Percentiles rank a stretch among this genome's conserved stretches.
These are phyloP conservation scores for Dunaliella sp. DNA, from an alignment of 139 green algal species.

Conservation along the genomic window DNA sequence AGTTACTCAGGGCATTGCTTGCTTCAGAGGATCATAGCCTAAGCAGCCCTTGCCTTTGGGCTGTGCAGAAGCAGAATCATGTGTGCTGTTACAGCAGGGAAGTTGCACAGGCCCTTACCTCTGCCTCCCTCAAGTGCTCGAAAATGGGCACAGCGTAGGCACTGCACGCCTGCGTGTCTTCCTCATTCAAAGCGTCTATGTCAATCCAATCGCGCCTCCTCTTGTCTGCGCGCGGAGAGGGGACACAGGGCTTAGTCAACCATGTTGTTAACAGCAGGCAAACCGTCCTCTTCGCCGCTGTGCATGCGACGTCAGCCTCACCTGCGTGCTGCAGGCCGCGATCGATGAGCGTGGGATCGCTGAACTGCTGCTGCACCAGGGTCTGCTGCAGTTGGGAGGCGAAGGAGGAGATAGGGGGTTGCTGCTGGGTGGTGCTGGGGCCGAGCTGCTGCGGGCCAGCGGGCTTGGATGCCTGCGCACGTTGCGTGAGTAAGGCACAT, in stretches of 20 bases:
- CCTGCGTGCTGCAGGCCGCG: conserved; percentile 8
- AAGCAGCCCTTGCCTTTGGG: not conserved
- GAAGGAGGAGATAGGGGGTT: not conserved
- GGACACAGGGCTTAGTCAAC: not conserved
- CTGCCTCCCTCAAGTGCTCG: conserved; percentile 59
- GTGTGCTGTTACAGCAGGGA: not conserved
- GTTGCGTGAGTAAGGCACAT: not conserved
- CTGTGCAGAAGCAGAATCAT: not conserved
- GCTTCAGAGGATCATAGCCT: not conserved
- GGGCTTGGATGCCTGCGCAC: not conserved
- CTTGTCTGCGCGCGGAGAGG: not conserved
- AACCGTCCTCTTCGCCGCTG: too few relatives aligned
- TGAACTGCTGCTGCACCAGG: conserved; percentile 5
- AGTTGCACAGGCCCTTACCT: conserved; percentile 39
- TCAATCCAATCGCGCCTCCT: conserved; percentile 52
- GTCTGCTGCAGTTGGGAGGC: not conserved
- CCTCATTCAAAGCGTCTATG: conserved; percentile 65
- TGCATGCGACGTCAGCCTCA: not conserved
- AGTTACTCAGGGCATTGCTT: not conserved
- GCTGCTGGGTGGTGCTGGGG: not conserved
- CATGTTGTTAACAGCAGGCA: too few relatives aligned
- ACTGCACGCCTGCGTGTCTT: conserved; percentile 73
- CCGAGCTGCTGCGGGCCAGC: not conserved
- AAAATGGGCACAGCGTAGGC: conserved; percentile 79
- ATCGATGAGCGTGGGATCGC: conserved; percentile 14